Evolutionary conservation across 164 flowering plant species (phyloP).

Genomic region (Vitis labrusca): DNA sequence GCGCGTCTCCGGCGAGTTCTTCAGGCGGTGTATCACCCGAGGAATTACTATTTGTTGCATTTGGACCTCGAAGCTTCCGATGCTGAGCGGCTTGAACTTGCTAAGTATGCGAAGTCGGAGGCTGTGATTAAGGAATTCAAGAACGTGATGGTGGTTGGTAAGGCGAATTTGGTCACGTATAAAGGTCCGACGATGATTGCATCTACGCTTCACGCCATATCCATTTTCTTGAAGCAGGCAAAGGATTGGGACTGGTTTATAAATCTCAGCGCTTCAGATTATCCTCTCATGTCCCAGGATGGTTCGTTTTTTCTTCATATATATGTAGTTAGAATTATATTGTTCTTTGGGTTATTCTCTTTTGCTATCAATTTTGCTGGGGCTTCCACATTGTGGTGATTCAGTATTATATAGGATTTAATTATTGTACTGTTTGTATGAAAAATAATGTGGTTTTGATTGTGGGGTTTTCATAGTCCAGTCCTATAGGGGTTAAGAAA

Average conservation of each 20-base stretch:
- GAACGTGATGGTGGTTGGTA: slow-evolving; percentile 78
- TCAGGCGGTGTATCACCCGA: slow-evolving; percentile 79
- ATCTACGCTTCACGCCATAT: slow-evolving; percentile 64
- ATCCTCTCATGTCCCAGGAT: slow-evolving; percentile 89
- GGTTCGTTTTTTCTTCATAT: slow-evolving; percentile 42
- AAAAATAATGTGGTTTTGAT: too few species aligned
- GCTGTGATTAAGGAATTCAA: slow-evolving; percentile 35
- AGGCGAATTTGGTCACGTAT: slow-evolving; percentile 70
- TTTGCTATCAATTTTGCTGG: not conserved
- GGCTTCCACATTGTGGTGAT: too few species aligned
- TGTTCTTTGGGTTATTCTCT: not conserved
- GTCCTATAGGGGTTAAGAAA: too few species aligned
- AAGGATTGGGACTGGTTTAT: slow-evolving; percentile 94
- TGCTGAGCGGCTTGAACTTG: slow-evolving; percentile 68
- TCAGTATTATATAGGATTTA: too few species aligned
- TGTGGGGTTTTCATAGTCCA: too few species aligned
- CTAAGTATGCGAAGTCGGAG: slow-evolving; percentile 52
- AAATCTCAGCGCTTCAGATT: slow-evolving; percentile 86
- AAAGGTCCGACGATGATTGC: slow-evolving; percentile 87
- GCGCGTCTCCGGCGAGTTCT: slow-evolving; percentile 49
- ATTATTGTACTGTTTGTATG: too few species aligned
- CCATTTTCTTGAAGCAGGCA: slow-evolving; percentile 62
- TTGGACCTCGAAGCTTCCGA: slow-evolving; percentile 74
- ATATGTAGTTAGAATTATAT: not conserved
- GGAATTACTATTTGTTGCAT: slow-evolving; percentile 78